Conservation (phyloP, 225 moss, liverwort and hornwort genomes). For the Bryoerythrophyllum caledonicum region DNA sequence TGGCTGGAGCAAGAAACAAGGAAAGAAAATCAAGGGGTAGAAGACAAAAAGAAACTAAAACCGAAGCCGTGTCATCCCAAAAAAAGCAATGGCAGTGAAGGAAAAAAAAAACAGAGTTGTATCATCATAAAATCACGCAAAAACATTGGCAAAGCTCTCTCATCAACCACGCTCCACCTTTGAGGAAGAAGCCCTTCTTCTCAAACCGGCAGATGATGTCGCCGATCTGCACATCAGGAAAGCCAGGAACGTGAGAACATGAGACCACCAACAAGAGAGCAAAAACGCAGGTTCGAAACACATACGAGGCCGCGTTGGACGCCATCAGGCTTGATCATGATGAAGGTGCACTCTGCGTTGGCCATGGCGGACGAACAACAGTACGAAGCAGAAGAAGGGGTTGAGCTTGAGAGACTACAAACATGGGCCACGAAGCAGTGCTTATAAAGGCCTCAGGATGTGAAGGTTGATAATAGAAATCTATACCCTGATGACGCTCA, state of each 20-base stretch:
- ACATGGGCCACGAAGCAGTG: background rate
- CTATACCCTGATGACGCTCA: no score
- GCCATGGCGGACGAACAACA: conserved; percentile 38
- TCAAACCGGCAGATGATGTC: conserved; percentile 83
- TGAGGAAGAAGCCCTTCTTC: conserved; percentile 86
- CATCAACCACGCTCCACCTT: conserved; percentile 22
- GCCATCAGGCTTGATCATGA: conserved; percentile 92
- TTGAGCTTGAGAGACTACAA: background rate
- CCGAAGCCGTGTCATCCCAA: no score
- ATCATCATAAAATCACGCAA: no score
- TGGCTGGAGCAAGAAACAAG: conserved; percentile 12
- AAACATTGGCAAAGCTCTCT: background rate
- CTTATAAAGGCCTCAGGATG: background rate
- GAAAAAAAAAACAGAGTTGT: no score
- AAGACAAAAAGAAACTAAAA: no score
- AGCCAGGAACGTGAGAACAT: background rate
- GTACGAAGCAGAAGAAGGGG: background rate
- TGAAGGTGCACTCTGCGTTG: conserved; percentile 70
- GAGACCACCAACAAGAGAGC: background rate
- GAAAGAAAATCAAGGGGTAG: background rate
- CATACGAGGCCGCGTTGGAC: conserved; percentile 39
- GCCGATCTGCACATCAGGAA: conserved; percentile 30
- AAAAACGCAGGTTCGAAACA: background rate
- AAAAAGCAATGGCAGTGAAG: background rate
- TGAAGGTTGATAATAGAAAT: background rate